phyloP scores from a whole-genome alignment of 2,329 filamentous ascomycete species.

The Epichloe sibirici region DNA sequence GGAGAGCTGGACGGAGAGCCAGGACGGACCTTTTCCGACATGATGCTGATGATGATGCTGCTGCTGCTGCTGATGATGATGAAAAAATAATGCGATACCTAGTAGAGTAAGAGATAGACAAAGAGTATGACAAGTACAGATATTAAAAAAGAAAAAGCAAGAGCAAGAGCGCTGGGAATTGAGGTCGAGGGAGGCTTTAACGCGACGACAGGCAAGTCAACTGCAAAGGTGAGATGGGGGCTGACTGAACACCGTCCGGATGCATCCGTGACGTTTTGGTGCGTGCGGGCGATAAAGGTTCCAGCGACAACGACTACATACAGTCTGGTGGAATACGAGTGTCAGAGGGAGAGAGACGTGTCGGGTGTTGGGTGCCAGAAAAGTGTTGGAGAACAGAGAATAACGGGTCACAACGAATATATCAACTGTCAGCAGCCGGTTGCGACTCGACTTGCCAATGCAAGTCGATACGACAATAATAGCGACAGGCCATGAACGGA shows the following conservation, averaged over 20 bases:
- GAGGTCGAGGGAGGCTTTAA: neutral
- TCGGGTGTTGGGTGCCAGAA: neutral
- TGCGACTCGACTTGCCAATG: neutral
- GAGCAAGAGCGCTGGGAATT: neutral
- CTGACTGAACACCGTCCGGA: neutral
- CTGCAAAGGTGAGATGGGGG: neutral
- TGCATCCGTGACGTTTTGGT: neutral
- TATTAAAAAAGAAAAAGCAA: neutral
- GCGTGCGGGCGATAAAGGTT: neutral
- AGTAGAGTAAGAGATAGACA: neutral
- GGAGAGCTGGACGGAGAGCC: constrained; percentile 1
- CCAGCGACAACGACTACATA: neutral
- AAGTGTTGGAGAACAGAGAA: neutral
- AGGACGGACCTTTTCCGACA: constrained; percentile 15
- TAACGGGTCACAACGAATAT: neutral
- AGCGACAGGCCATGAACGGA: neutral
- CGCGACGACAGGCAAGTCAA: neutral
- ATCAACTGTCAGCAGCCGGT: neutral
- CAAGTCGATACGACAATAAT: neutral
- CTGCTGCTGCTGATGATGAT: too few species aligned
- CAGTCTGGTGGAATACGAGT: neutral
- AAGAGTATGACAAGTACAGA: too few species aligned
- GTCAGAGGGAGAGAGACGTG: neutral
- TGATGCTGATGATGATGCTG: constrained; percentile 6
- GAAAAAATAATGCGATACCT: neutral